Percentiles rank a stretch among this genome's conserved stretches.
phyloP scores from a whole-genome alignment of 805 yeast genomes.

The Saccharomycopsis schoenii region DNA sequence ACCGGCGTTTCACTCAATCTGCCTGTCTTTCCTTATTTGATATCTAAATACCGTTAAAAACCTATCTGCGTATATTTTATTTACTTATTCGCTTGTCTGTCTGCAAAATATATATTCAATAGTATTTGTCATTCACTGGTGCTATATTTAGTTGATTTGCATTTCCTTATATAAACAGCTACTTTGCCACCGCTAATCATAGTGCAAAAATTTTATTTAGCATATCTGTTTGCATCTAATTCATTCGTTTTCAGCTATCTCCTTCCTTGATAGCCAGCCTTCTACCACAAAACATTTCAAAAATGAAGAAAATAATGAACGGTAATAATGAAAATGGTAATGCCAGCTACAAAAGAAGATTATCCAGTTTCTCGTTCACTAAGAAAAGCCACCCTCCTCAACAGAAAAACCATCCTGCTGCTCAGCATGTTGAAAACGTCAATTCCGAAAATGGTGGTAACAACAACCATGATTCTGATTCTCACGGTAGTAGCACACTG shows the following conservation, averaged over 20 bases:
- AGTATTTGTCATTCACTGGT: too few relatives aligned
- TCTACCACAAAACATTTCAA: neutral
- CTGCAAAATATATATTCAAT: too few relatives aligned
- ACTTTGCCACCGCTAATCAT: too few relatives aligned
- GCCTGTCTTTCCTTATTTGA: too few relatives aligned
- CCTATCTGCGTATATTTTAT: too few relatives aligned
- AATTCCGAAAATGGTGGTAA: conserved; percentile 5
- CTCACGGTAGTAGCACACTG: neutral
- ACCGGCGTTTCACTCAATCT: too few relatives aligned
- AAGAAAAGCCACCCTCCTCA: neutral
- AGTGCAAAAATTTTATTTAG: too few relatives aligned
- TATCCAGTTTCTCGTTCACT: neutral
- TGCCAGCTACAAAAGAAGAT: neutral
- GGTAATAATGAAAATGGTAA: neutral
- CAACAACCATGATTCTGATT: neutral
- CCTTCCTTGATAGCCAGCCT: neutral
- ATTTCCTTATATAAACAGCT: too few relatives aligned
- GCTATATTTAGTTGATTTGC: too few relatives aligned
- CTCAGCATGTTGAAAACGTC: neutral
- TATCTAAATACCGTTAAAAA: too few relatives aligned
- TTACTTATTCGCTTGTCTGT: too few relatives aligned
- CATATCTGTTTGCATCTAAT: too few relatives aligned
- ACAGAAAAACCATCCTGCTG: neutral
- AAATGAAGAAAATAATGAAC: neutral
- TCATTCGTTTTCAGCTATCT: neutral